A percentile compares a stretch with the other conserved stretches of the same genome.
Evolutionary conservation across 345 rosid species (phyloP).

Genomic region (Laguncularia racemosa): DNA sequence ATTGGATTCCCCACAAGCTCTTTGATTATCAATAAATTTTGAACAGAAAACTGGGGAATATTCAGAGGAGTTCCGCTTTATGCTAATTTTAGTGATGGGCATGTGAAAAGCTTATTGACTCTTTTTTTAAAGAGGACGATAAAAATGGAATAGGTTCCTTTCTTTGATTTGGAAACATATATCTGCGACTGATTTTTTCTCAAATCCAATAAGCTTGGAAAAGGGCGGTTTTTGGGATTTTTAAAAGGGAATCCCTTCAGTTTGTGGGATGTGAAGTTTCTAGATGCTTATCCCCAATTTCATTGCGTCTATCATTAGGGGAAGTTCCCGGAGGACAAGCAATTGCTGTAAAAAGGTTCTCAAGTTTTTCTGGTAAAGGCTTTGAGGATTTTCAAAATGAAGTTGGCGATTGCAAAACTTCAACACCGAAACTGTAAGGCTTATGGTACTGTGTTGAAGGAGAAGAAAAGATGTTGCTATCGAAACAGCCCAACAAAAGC

Average conservation of each 20-base stretch:
- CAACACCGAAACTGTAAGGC: conserved; percentile 64
- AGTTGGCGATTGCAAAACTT: conserved; percentile 51
- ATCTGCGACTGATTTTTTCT: conserved; percentile 57
- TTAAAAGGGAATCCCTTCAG: conserved; percentile 33
- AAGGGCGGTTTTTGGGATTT: conserved; percentile 78
- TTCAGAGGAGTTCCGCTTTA: conserved; percentile 26
- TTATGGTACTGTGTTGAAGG: conserved; percentile 51
- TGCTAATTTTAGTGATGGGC: conserved; percentile 36
- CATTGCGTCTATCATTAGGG: conserved; percentile 23
- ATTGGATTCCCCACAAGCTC: background rate
- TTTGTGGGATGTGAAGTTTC: background rate
- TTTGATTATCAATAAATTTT: background rate
- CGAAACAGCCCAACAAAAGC: conserved; percentile 61
- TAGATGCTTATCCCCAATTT: too few relatives aligned
- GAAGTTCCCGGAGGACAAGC: conserved; percentile 34
- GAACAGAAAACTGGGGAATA: conserved; percentile 21
- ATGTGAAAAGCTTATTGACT: conserved; percentile 43
- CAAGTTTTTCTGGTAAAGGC: conserved; percentile 58
- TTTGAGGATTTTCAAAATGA: conserved; percentile 57
- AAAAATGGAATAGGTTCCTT: conserved; percentile 40
- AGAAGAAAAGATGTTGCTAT: conserved; percentile 50
- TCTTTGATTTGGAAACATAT: conserved; percentile 48
- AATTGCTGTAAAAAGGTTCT: conserved; percentile 54
- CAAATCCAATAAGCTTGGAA: conserved; percentile 58
- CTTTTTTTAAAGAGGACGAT: conserved; percentile 41